Evolutionary conservation across 78 protist genomes (phyloP).

Genomic region (Dictyostelium brefeldianum): DNA sequence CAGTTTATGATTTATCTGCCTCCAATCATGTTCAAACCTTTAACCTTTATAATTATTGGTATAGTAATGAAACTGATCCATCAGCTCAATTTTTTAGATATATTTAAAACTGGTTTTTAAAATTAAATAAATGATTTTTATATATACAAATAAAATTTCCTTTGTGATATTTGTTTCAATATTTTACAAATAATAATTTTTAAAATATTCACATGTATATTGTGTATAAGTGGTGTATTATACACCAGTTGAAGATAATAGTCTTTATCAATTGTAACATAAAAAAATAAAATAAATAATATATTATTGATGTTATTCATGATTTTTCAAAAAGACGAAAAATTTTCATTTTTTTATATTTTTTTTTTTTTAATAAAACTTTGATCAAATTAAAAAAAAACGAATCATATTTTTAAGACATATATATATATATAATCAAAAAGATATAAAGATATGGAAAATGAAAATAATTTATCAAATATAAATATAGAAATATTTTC

Average conservation of each 20-base stretch:
- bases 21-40: neutral
- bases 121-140: too few species aligned
- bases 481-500: conserved; percentile 74
- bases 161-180: too few species aligned
- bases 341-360: neutral
- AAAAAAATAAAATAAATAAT: too few species aligned
- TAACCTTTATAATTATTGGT: neutral
- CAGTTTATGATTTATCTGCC: neutral
- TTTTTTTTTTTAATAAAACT: neutral
- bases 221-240: too few species aligned
- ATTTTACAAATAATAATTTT: too few species aligned
- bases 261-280: too few species aligned
- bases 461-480: conserved; percentile 28
- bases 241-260: too few species aligned
- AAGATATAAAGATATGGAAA: neutral
- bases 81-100: neutral
- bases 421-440: neutral
- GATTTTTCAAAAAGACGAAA: neutral
- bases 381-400: neutral
- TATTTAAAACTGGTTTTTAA: too few species aligned
- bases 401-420: neutral
- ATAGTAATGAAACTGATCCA: neutral
- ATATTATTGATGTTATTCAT: too few species aligned
- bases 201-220: too few species aligned
- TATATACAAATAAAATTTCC: too few species aligned